Base-by-base conservation (phyloP, 2,329 filamentous ascomycete species). In the Teratosphaeria nubilosa region DNA sequence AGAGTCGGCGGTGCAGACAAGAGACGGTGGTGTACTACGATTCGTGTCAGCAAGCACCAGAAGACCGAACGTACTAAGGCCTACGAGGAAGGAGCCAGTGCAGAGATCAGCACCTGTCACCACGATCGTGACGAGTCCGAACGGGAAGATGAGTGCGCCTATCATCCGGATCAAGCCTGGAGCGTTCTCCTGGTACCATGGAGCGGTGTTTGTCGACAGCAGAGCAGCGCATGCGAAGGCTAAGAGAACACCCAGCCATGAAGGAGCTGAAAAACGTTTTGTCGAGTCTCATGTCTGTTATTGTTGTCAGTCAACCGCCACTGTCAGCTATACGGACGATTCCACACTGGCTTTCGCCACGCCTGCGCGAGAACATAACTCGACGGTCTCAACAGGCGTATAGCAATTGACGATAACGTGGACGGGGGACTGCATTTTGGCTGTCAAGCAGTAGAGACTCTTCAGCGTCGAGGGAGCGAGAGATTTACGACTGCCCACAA, bases 301-400 rank as follows among this genome's bases (percentile, higher is more conserved):
- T 9, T 20, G n/a, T 13, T 13, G 5, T 48, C 41, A 24, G 7
- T 48, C 41, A 24, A 20, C 5, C 41, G 41, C 41, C 20, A 48
- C n/a, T 20, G 16, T 22, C 41, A 22, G 41, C n/a, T 20, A 16
- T 10, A 7, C n/a, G 20, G 41, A n/a, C n/a, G 9, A 10, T 20
- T 20, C 72, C 77, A 79, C 82, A 58, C 77, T 73, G 5, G 78
- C 79, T 65, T 82, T 83, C 56, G 73, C 73, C 27, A 73, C 72
- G 5, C 80, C 81, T n/a, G 77, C 73, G 11, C 78, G 74, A 1
- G 75, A 76, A 58, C 80, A 72, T 16, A 80, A 69, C 68, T 82
- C 78, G 7, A 77, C 76, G 37, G 80, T 77, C 69, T 83, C 60
- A 54, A 64, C 56, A 4, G 64, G 60, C 6, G 64, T 30, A 55